A percentile compares a stretch with the other conserved stretches of the same genome.
Evolutionary conservation across 345 rosid genomes (phyloP).

Genomic region (Populus simonii): DNA sequence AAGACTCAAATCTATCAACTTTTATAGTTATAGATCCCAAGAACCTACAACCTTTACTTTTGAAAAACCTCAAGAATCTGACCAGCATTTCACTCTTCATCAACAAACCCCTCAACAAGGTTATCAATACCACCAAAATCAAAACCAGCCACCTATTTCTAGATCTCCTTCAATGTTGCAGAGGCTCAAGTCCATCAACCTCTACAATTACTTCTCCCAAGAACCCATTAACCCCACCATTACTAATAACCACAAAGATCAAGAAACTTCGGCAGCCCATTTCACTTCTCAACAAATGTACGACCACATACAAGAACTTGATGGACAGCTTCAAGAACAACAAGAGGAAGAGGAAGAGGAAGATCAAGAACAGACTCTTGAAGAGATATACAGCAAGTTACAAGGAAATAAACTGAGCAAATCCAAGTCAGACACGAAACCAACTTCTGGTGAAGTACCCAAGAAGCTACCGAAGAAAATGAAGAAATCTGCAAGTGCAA

Average conservation of each 20-base stretch:
- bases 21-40: slow-evolving; percentile 39
- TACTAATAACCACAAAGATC: background rate
- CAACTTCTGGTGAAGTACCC: slow-evolving; percentile 47
- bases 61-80: slow-evolving; percentile 28
- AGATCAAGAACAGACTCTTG: slow-evolving; percentile 41
- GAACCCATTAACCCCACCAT: slow-evolving; percentile 29
- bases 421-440: slow-evolving; percentile 60
- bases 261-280: background rate
- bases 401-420: slow-evolving; percentile 36
- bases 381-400: slow-evolving; percentile 52
- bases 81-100: slow-evolving; percentile 33
- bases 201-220: slow-evolving; percentile 49
- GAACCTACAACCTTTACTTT: slow-evolving; percentile 32
- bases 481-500: slow-evolving; percentile 76
- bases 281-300: background rate
- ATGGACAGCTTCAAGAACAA: background rate
- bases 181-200: slow-evolving; percentile 59
- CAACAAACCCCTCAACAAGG: slow-evolving; percentile 10
- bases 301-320: background rate
- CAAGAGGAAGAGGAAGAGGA: background rate
- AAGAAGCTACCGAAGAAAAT: slow-evolving; percentile 66
- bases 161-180: slow-evolving; percentile 74
- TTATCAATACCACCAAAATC: background rate
- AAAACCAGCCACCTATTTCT: slow-evolving; percentile 21
- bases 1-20: slow-evolving; percentile 63